Conservation (phyloP, 2,329 filamentous ascomycete species). For the Arthrobotrys conoides region DNA sequence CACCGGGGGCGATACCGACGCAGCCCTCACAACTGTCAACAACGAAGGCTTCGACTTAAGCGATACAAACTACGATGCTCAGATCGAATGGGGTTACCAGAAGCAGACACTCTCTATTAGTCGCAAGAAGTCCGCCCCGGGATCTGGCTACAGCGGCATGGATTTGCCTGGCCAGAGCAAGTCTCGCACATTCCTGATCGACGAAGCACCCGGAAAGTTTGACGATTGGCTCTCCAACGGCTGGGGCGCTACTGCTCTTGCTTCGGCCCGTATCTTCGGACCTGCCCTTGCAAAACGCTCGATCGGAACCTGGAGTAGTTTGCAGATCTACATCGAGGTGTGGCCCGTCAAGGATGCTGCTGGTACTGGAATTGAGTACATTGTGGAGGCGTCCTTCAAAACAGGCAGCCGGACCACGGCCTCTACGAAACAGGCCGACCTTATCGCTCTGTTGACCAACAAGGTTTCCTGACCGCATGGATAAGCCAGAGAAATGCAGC, state of each 20-base stretch:
- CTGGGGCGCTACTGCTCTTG: conserved; percentile 64
- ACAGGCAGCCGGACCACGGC: conserved; percentile 60
- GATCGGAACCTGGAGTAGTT: conserved; percentile 65
- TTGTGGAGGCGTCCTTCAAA: conserved; percentile 66
- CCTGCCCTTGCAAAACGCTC: conserved; percentile 65
- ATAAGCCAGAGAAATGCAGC: too few relatives aligned
- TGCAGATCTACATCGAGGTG: conserved; percentile 65
- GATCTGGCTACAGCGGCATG: conserved; percentile 63
- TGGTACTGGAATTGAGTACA: conserved; percentile 63
- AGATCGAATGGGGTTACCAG: conserved; percentile 67
- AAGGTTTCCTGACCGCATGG: too few relatives aligned
- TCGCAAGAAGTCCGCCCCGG: conserved; percentile 64
- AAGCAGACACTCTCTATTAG: conserved; percentile 67
- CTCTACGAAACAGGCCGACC: conserved; percentile 54
- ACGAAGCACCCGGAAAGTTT: conserved; percentile 65
- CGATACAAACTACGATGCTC: conserved; percentile 65
- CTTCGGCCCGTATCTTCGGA: conserved; percentile 65
- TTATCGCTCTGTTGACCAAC: conserved; percentile 62
- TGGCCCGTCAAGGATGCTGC: conserved; percentile 65
- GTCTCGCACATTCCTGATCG: conserved; percentile 63
- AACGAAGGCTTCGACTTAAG: conserved; percentile 66
- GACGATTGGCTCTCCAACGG: conserved; percentile 64
- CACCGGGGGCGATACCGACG: conserved; percentile 64
- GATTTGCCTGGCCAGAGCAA: conserved; percentile 63
- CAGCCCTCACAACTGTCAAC: conserved; percentile 65